Base-by-base conservation (phyloP, 2,329 filamentous ascomycete genomes). In the Metarhizium anisopliae region DNA sequence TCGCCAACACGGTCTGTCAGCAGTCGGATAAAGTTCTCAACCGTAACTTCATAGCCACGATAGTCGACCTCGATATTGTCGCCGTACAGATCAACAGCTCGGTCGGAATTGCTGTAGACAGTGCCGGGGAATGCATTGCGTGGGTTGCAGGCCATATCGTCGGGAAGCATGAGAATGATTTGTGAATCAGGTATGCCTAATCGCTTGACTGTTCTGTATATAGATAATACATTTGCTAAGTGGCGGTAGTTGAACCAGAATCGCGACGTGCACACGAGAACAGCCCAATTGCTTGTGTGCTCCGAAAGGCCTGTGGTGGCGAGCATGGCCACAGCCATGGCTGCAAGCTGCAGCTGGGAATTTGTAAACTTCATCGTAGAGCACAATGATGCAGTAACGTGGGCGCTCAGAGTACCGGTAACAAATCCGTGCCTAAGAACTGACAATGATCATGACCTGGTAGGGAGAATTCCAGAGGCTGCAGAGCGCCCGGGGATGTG, bases 231-330 rank as follows among this genome's bases (percentile, higher is more conserved):
- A 75, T 99, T 99, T 71, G 94, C 92, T 53, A 99, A 86, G 72
- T 99, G 94, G 56, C 94, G 89, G 74, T 99, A 99, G 76, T 99
- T 99, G 84, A 99, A 99, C 94, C 94, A 99, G 80, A 99, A 99
- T 54, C 94, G 89, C 54, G 94, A 99, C 6, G 94, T 99, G 61
- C 89, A 94, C 57, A 99, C 94, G n/a, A 99, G 85, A 59, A 99
- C 94, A 10, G 94, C 94, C 94, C 94, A 99, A 74, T 99, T 99
- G 69, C 90, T 96, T 16, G 94, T 99, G 74, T 99, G 94, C 65
- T 93, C 87, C 62, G 84, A 82, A 32, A 78, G 74, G 57, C 77
- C 73, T 29, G 65, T 64, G 8, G 77, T 69, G 55, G 73, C 68
- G 50, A 84, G 67, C 56, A 82, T 64, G 56, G 75, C 64, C 45